phyloP scores from a whole-genome alignment of 2,329 filamentous ascomycete species.

The Phialocephala subalpina region DNA sequence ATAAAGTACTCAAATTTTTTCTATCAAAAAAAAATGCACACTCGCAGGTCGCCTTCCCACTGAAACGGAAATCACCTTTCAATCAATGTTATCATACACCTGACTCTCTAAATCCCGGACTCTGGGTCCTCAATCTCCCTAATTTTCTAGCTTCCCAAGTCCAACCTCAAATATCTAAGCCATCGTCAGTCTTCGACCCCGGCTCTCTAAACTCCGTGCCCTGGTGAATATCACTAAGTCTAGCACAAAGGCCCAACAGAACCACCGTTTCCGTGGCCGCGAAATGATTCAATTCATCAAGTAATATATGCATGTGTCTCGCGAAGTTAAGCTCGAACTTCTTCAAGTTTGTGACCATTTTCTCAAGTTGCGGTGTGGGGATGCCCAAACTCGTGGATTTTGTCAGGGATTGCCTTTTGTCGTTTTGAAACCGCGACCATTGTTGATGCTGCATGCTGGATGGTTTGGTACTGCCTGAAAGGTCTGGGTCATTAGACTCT shows the following conservation, averaged over 20 bases:
- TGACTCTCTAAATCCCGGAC: no score
- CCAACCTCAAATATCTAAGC: no score
- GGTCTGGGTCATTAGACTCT: slow-evolving; percentile 82
- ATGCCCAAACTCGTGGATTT: slow-evolving; percentile 37
- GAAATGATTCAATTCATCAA: slow-evolving; percentile 96
- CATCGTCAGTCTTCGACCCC: slow-evolving; percentile 39
- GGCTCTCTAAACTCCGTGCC: slow-evolving; percentile 71
- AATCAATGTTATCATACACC: no score
- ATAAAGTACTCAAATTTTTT: no score
- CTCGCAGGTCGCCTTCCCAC: no score
- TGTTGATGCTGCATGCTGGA: slow-evolving; percentile 66
- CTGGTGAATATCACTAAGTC: slow-evolving; percentile 82
- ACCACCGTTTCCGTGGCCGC: slow-evolving; percentile 97
- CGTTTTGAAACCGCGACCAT: slow-evolving; percentile 64
- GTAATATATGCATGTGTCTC: slow-evolving; percentile 88
- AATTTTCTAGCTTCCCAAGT: no score
- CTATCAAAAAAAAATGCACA: no score
- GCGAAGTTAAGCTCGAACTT: slow-evolving; percentile 96
- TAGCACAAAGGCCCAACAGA: slow-evolving; percentile 84
- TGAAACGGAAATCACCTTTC: no score
- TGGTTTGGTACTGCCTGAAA: slow-evolving; percentile 66
- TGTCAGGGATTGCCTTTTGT: slow-evolving; percentile 51
- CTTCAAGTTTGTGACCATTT: slow-evolving; percentile 82
- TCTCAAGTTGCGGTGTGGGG: slow-evolving; percentile 39
- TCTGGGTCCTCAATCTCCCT: no score